A percentile compares a stretch with the other conserved stretches of the same genome.
Evolutionary conservation across 2,329 filamentous ascomycete species (phyloP).

Genomic region (Fusarium sarcochroum): DNA sequence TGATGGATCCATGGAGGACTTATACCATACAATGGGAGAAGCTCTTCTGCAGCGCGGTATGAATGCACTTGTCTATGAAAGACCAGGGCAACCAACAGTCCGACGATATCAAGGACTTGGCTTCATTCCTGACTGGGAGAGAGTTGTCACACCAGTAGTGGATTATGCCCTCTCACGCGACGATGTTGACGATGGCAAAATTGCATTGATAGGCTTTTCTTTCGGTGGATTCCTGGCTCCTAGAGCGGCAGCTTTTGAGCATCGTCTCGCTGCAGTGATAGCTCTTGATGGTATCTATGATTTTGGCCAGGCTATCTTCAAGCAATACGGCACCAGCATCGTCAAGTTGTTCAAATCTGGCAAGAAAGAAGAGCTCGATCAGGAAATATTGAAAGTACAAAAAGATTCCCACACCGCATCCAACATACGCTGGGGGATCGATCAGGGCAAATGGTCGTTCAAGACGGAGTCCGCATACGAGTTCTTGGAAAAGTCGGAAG

Average conservation of each 20-base stretch:
- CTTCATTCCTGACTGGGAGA: slow-evolving; percentile 61
- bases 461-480: too few relatives aligned
- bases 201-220: slow-evolving; percentile 58
- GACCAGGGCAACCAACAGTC: slow-evolving; percentile 59
- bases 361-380: too few relatives aligned
- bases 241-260: slow-evolving; percentile 60
- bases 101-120: slow-evolving; percentile 57
- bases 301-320: too few relatives aligned
- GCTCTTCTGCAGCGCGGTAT: slow-evolving; percentile 56
- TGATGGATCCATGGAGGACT: slow-evolving; percentile 60
- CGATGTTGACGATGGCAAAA: slow-evolving; percentile 50
- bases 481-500: background rate
- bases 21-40: slow-evolving; percentile 54
- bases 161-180: slow-evolving; percentile 52
- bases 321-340: too few relatives aligned
- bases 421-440: too few relatives aligned
- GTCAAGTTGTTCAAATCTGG: too few relatives aligned
- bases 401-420: too few relatives aligned
- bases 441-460: too few relatives aligned
- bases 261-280: slow-evolving; percentile 54
- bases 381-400: too few relatives aligned
- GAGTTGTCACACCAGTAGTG: slow-evolving; percentile 56
- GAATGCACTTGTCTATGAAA: slow-evolving; percentile 61
- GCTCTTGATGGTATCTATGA: too few relatives aligned
- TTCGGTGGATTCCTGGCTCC: slow-evolving; percentile 58